A percentile compares a stretch with the other conserved stretches of the same genome.
Conservation (phyloP, 1,139 yeast species). For the Pichia sp. region DNA sequence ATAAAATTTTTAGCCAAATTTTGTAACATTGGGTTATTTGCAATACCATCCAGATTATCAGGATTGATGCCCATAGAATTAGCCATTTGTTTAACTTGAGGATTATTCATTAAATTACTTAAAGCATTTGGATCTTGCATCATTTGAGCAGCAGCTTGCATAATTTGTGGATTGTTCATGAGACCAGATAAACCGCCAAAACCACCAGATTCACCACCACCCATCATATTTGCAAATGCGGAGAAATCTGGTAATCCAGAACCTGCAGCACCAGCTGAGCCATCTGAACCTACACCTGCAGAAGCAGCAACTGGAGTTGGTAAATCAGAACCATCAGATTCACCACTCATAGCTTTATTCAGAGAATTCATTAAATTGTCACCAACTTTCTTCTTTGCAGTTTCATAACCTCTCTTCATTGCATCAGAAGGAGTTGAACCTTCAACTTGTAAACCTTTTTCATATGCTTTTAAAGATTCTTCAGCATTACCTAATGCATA, state of each 20-base stretch:
- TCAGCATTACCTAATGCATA: conserved; percentile 86
- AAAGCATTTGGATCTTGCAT: conserved; percentile 85
- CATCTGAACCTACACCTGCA: conserved; percentile 23
- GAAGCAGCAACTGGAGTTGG: conserved; percentile 28
- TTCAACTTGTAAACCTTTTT: conserved; percentile 78
- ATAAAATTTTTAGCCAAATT: conserved; percentile 57
- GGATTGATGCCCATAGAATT: conserved; percentile 42
- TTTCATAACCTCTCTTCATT: conserved; percentile 89
- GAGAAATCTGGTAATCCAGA: conserved; percentile 54
- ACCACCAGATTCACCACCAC: conserved; percentile 51
- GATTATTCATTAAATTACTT: conserved; percentile 72
- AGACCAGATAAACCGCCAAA: conserved; percentile 60
- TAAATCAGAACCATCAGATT: conserved; percentile 24
- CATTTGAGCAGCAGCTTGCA: conserved; percentile 90
- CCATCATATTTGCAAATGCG: conserved; percentile 59
- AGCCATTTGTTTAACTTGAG: conserved; percentile 74
- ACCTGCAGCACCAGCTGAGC: conserved; percentile 37
- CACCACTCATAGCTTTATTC: conserved; percentile 11
- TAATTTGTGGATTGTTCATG: conserved; percentile 82
- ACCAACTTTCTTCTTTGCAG: conserved; percentile 80
- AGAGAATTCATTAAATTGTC: conserved; percentile 54
- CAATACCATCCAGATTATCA: conserved; percentile 48
- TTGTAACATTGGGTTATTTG: conserved; percentile 75
- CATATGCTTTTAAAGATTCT: conserved; percentile 86
- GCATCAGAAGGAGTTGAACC: conserved; percentile 82